phyloP scores from a whole-genome alignment of 805 yeast genomes.

The Clavispora phyllophila region DNA sequence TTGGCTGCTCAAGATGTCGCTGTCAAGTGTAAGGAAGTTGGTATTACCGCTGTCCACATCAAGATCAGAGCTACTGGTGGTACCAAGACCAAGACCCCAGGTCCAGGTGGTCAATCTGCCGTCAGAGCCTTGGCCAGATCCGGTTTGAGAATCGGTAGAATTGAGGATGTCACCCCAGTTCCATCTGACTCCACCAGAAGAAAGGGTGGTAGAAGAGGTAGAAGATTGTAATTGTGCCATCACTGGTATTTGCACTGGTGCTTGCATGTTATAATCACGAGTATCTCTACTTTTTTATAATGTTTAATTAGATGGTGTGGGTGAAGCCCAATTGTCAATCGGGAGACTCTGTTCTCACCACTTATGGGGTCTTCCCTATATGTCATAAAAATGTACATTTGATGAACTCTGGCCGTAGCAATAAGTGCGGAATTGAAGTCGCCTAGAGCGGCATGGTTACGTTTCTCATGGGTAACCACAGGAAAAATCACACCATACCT shows the following conservation, averaged over 20 bases:
- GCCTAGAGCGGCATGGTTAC: background rate
- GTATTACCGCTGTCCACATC: constrained; percentile 98
- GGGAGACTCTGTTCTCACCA: constrained; percentile 1
- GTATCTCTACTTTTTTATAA: constrained; percentile 2
- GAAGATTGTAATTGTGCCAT: constrained; percentile 67
- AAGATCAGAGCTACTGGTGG: constrained; percentile 99
- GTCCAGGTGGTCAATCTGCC: constrained; percentile 99
- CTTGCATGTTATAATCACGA: constrained; percentile 2
- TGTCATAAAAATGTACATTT: constrained; percentile 10
- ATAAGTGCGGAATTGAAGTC: background rate
- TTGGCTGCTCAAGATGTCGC: constrained; percentile 99
- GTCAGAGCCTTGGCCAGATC: constrained; percentile 99
- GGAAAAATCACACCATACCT: background rate
- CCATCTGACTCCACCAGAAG: constrained; percentile 99
- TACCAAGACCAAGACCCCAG: constrained; percentile 99
- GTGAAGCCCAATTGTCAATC: background rate
- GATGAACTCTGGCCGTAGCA: constrained; percentile 2
- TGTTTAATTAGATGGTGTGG: constrained; percentile 9
- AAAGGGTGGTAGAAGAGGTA: constrained; percentile 99
- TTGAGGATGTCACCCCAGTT: constrained; percentile 99
- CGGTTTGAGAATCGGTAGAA: constrained; percentile 99
- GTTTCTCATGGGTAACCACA: too few relatives aligned
- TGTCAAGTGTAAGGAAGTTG: constrained; percentile 98
- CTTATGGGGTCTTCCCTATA: constrained; percentile 16
- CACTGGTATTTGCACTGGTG: constrained; percentile 5